Evolutionary conservation across 2,329 filamentous ascomycete species (phyloP), one percentile per base, ranked within the genome.

Genomic region (Botrytis paeoniae): DNA sequence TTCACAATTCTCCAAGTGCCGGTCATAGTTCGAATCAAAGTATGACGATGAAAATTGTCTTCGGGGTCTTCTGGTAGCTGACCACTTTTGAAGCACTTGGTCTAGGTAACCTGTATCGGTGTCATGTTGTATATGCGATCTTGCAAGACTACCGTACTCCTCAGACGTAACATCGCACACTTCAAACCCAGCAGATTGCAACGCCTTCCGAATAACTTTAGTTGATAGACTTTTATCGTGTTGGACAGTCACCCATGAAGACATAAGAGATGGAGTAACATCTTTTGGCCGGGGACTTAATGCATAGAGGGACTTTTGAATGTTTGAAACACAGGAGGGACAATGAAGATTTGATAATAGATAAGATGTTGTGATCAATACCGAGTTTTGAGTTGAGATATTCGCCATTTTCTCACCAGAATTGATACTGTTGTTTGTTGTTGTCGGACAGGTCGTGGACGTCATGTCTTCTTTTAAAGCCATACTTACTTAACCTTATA

Each of bases 311-410:
- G 87, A 85, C 71, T 86, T 83, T 78, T 89, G 85, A 79, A 94
- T 93, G 76, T 86, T 85, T 51, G 88, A 86, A 68, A 93, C 89
- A 81, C 92, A 94, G 74, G 91, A 92, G 22, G 91, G 89, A 83
- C 92, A 94, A 82, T 94, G 92, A n/a, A 94, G 85, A 81, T 94
- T 94, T 75, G 86, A 88, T 77, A 94, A 84, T 75, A 93, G 85
- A 79, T 91, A 89, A 48, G 79, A 78, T 64, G 77, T 79, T 59
- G 78, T 79, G 39, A 75, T 69, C 29, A 54, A 60, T 41, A 32
- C 20, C 51, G 45, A 35, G 2, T 51, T 43, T 12, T 39, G 43
- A 22, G 32, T 45, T 32, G 32, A 48, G 4, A 45, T 14, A 10
- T 54, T 73, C 41, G 57, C 43, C 71, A 73, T 70, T 45, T 73